Conservation (phyloP, 1,284 basidiomycete species). For the Apiotrichum porosum region DNA sequence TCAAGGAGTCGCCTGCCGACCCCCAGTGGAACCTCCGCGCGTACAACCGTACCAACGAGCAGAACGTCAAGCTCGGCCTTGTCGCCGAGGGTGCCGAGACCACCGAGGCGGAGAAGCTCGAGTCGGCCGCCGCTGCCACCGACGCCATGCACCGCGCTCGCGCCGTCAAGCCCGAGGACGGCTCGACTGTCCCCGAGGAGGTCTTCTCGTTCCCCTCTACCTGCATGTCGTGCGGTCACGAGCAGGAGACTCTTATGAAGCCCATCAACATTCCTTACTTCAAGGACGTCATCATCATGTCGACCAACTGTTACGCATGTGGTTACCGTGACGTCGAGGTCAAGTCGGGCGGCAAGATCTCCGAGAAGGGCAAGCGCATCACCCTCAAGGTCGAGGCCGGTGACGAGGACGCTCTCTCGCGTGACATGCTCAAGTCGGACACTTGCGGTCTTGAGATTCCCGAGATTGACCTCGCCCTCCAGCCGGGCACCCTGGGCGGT, state of each 20-base stretch:
- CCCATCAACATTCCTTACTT: constrained; percentile 97
- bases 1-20: constrained; percentile 69
- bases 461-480: constrained; percentile 88
- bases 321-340: constrained; percentile 98
- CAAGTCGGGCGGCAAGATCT: constrained; percentile 87
- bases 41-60: constrained; percentile 75
- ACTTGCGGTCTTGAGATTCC: constrained; percentile 86
- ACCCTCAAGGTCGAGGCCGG: constrained; percentile 71
- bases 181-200: constrained; percentile 63
- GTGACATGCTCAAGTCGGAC: constrained; percentile 95
- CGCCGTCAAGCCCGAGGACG: constrained; percentile 28
- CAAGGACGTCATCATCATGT: constrained; percentile 99
- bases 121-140: constrained; percentile 41
- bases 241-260: constrained; percentile 88
- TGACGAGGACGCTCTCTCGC: constrained; percentile 86
- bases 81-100: constrained; percentile 41
- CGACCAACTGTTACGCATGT: constrained; percentile 89
- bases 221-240: constrained; percentile 83
- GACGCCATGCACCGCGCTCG: constrained; percentile 24
- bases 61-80: constrained; percentile 79
- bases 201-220: constrained; percentile 82
- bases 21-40: constrained; percentile 90
- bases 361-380: constrained; percentile 77
- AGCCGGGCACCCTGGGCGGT: constrained; percentile 94
- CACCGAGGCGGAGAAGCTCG: constrained; percentile 48